Evolutionary conservation across 257 asterid species (phyloP).

Genomic region (Solanum chiquidenum): DNA sequence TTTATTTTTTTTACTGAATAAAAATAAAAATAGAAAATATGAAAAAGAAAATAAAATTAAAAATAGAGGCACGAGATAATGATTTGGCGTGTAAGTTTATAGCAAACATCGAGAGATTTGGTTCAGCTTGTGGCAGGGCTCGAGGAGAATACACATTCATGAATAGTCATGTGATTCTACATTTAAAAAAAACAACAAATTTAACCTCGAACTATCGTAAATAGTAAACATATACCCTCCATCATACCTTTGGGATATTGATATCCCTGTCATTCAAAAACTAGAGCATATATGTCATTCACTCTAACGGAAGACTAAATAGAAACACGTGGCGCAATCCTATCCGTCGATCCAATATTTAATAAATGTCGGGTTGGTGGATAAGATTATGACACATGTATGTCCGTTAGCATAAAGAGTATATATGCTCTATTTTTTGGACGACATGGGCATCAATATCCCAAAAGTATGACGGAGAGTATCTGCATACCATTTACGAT

Average conservation of each 20-base stretch:
- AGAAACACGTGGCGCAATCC: accelerated
- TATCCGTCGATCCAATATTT: too few species aligned
- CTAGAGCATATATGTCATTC: too few species aligned
- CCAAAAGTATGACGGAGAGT: too few species aligned
- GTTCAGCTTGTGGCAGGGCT: slow-evolving; percentile 40
- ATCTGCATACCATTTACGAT: not conserved
- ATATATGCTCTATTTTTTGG: too few species aligned
- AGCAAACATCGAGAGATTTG: slow-evolving; percentile 48
- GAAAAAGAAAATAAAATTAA: not conserved
- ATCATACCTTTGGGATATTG: too few species aligned
- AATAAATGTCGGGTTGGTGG: too few species aligned
- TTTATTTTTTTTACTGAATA: not conserved
- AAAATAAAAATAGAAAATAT: not conserved
- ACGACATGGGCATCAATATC: too few species aligned
- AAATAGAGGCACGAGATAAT: slow-evolving; percentile 38
- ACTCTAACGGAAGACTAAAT: too few species aligned
- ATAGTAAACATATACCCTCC: too few species aligned
- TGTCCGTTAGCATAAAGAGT: not conserved
- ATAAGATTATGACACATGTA: not conserved
- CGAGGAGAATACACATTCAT: slow-evolving; percentile 38
- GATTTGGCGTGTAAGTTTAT: slow-evolving; percentile 68
- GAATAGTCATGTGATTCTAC: not conserved
- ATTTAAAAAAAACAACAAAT: not conserved
- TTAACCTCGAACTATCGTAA: accelerated
- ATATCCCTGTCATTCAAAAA: accelerated